Conservation (phyloP, 257 asterid genomes). For the Salvia miltiorrhiza region DNA sequence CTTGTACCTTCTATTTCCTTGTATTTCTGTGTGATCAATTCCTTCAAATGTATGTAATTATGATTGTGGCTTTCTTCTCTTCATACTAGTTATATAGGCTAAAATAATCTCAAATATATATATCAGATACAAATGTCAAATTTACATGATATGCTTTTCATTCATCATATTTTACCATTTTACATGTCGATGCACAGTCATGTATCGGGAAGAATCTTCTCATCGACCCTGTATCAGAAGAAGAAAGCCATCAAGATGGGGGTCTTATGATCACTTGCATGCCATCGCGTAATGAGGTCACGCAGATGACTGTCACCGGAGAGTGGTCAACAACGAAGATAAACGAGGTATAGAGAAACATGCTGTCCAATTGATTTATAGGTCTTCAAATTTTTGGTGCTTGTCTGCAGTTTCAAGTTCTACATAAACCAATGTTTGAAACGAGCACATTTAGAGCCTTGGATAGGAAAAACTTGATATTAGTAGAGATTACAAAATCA, state of each 20-base stretch:
- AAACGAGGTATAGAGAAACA: slow-evolving; percentile 56
- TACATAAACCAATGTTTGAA: neutral
- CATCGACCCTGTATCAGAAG: slow-evolving; percentile 82
- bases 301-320: slow-evolving; percentile 83
- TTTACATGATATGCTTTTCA: neutral
- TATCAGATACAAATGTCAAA: neutral
- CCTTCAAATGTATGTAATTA: neutral
- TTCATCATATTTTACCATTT: neutral
- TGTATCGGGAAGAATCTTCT: slow-evolving; percentile 72
- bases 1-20: slow-evolving; percentile 9
- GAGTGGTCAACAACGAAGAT: slow-evolving; percentile 86
- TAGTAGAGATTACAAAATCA: neutral
- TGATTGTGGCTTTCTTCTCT: neutral
- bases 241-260: slow-evolving; percentile 79
- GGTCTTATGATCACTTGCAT: slow-evolving; percentile 72
- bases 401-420: neutral
- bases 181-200: slow-evolving; percentile 42
- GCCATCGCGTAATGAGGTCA: slow-evolving; percentile 89
- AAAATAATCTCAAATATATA: neutral
- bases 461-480: neutral
- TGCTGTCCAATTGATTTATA: neutral
- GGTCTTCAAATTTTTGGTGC: neutral
- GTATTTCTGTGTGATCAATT: neutral
- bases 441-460: neutral
- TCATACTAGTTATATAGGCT: neutral